phyloP scores from a whole-genome alignment of 1,284 basidiomycete genomes.

The Apiotrichum sp. region DNA sequence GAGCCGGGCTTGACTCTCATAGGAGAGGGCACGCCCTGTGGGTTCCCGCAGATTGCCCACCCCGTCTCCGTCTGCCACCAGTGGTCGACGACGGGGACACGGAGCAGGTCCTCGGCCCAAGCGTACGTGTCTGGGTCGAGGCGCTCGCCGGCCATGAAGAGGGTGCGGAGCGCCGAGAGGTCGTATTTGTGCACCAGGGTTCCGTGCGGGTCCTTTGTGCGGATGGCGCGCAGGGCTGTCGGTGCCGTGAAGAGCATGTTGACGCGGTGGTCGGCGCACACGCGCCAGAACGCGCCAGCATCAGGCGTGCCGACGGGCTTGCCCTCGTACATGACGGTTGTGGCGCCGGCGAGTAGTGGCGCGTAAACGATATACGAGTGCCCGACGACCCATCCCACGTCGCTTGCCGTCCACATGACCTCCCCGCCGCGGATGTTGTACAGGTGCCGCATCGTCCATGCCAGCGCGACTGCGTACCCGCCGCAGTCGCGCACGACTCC shows the following conservation, averaged over 20 bases:
- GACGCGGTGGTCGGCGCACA: conserved; percentile 80
- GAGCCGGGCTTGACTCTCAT: conserved; percentile 9
- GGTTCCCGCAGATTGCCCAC: conserved; percentile 44
- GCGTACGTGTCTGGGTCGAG: conserved; percentile 12
- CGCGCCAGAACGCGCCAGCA: conserved; percentile 89
- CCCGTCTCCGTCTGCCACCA: conserved; percentile 96
- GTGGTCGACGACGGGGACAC: conserved; percentile 67
- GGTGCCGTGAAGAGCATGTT: conserved; percentile 88
- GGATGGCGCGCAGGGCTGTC: conserved; percentile 46
- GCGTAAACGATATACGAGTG: conserved; percentile 95
- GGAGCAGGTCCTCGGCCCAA: conserved; percentile 11
- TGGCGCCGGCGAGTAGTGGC: conserved; percentile 67
- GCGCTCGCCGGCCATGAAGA: conserved; percentile 17
- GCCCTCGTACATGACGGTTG: conserved; percentile 86
- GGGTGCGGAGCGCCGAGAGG: conserved; percentile 7
- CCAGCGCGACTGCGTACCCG: conserved; percentile 81
- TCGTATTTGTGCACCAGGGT: conserved; percentile 4
- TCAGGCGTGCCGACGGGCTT: conserved; percentile 85
- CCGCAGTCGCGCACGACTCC: conserved; percentile 89
- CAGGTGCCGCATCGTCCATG: conserved; percentile 80
- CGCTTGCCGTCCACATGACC: conserved; percentile 61
- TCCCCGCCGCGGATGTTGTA: conserved; percentile 61
- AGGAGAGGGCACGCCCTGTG: background rate
- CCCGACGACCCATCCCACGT: conserved; percentile 95
- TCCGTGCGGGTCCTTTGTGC: conserved; percentile 14